phyloP scores from a whole-genome alignment of 805 yeast species.

The Kodamaea fukazawae region DNA sequence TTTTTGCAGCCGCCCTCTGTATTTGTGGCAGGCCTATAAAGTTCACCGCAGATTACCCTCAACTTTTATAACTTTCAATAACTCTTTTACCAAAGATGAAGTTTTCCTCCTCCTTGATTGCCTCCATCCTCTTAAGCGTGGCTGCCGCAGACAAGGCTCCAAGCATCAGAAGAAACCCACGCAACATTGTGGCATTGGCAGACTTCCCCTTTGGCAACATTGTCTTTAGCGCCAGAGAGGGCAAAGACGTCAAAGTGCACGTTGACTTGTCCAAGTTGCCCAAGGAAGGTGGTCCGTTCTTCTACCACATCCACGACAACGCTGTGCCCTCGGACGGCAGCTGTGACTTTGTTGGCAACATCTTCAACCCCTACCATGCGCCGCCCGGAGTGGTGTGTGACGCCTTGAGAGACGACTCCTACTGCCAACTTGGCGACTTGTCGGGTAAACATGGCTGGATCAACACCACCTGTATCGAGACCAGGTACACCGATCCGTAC shows the following conservation, averaged over 20 bases:
- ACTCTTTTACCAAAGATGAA: no score
- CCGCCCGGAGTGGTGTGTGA: slow-evolving; percentile 46
- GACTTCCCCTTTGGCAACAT: slow-evolving; percentile 55
- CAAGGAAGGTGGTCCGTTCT: slow-evolving; percentile 61
- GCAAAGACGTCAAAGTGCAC: slow-evolving; percentile 62
- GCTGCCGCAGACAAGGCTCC: slow-evolving; percentile 47
- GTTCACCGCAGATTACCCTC: no score
- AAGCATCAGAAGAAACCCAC: slow-evolving; percentile 47
- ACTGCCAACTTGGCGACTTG: slow-evolving; percentile 71
- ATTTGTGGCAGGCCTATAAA: no score
- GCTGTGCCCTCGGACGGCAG: slow-evolving; percentile 39
- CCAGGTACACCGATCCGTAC: slow-evolving; percentile 61
- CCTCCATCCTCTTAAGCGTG: no score
- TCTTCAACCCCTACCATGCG: slow-evolving; percentile 65
- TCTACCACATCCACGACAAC: slow-evolving; percentile 63
- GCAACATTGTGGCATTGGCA: slow-evolving; percentile 52
- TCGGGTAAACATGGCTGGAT: slow-evolving; percentile 77
- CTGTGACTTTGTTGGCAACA: slow-evolving; percentile 49
- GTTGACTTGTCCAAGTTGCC: slow-evolving; percentile 73
- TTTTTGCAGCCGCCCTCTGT: background rate
- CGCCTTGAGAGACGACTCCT: slow-evolving; percentile 46
- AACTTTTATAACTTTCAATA: no score
- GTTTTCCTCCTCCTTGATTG: no score
- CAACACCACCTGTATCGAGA: slow-evolving; percentile 65
- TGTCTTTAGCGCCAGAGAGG: slow-evolving; percentile 54